Base-by-base conservation (phyloP, 106 monocot species). In the Dendrobium catenatum region DNA sequence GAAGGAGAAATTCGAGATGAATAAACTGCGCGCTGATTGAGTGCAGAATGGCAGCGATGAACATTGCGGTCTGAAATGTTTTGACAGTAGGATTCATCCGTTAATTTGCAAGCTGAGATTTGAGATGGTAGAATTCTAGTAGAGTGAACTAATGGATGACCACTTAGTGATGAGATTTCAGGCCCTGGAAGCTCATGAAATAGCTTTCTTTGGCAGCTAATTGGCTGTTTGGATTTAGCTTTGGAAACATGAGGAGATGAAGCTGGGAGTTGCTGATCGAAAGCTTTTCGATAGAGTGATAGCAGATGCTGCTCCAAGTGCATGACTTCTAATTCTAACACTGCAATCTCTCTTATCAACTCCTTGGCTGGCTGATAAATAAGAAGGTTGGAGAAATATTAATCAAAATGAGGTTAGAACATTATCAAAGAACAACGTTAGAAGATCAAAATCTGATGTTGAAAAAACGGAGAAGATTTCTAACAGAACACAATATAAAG, bases 301-400 rank as follows among this genome's bases (percentile, higher is more conserved):
- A 93, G 83, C 56, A 93, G 88, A 83, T 93, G 83, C 77, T 85
- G 86, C 79, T 93, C 92, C 75, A 93, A 90, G 81, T 86, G 81
- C 79, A 88, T 81, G 42, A 93, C 92, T 55, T 93, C 89, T 42
- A 90, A 56, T 76, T 93, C 92, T 6, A 93, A 74, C 68, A 86
- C 79, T 47, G 90, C 89, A 81, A 93, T 90, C 86, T 93, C 92
- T 68, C 78, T 86, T 79, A 93, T 88, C 67, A 93, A 70, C 79
- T 90, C 85, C 75, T 86, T 85, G 66, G 88, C 85, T 11, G 82
- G 84, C 92, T 93, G 88, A 76, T 42, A 72, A 59, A 61, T 19
- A 24, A 70, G 42, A 73, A 73, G 73, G 4, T 44, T 19, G 55
- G 15, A 55, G 77, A 3, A 2, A 70, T 15, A 70, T 74, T 61